These are phyloP conservation scores for Amanita phalloides DNA, from an alignment of 768 basidiomycete species.

Conservation along the genomic window DNA sequence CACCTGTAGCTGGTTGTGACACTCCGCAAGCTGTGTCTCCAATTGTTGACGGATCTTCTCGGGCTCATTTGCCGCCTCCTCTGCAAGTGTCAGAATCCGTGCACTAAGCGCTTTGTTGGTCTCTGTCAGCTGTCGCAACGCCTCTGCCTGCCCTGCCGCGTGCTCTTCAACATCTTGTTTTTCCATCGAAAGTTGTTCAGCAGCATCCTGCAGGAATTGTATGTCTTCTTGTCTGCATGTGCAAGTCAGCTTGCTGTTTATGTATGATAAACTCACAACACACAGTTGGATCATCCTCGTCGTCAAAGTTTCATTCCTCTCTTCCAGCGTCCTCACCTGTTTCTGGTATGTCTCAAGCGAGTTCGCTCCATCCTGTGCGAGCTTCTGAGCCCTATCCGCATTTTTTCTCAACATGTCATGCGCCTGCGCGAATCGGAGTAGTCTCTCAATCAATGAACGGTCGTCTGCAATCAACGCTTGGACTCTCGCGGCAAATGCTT, in stretches of 20 bases:
- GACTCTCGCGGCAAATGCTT: slow-evolving; percentile 68
- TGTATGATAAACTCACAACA: slow-evolving; percentile 11
- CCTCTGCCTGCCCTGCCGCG: slow-evolving; percentile 66
- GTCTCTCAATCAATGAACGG: slow-evolving; percentile 69
- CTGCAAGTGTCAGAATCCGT: slow-evolving; percentile 57
- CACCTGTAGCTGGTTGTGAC: slow-evolving; percentile 47
- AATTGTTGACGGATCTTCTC: slow-evolving; percentile 53
- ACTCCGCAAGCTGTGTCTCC: slow-evolving; percentile 52
- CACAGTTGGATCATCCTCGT: slow-evolving; percentile 49
- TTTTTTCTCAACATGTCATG: slow-evolving; percentile 89
- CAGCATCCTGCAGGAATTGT: slow-evolving; percentile 41
- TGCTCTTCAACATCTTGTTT: slow-evolving; percentile 61
- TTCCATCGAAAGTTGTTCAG: slow-evolving; percentile 51
- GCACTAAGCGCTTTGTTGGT: slow-evolving; percentile 74
- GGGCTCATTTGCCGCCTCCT: slow-evolving; percentile 49
- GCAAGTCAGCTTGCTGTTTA: background rate
- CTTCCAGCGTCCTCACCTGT: slow-evolving; percentile 74
- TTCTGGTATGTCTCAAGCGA: slow-evolving; percentile 87
- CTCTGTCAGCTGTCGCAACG: slow-evolving; percentile 60
- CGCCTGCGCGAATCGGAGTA: slow-evolving; percentile 79
- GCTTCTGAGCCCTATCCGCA: slow-evolving; percentile 83
- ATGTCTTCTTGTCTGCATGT: slow-evolving; percentile 54
- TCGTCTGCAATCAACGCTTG: slow-evolving; percentile 80
- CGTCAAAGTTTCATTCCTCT: slow-evolving; percentile 47
- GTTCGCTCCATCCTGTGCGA: slow-evolving; percentile 70